Conservation (phyloP, 2,329 filamentous ascomycete genomes). For the Cryphonectria radicalis region DNA sequence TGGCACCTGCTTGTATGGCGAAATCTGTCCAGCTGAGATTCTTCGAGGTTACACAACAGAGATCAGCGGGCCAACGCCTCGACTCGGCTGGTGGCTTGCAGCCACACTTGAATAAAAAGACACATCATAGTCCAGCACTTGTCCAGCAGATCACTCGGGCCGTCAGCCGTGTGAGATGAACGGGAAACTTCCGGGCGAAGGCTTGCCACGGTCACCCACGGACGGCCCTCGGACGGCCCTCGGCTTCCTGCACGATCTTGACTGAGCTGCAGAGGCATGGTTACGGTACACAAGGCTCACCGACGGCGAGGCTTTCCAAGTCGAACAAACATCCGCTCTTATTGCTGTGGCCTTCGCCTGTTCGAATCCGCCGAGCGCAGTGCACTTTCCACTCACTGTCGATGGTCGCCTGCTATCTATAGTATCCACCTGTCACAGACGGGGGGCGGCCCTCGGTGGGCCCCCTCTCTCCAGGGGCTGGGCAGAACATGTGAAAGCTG, state of each 20-base stretch:
- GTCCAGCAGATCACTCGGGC: not conserved
- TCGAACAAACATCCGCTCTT: not conserved
- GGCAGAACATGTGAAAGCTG: not conserved
- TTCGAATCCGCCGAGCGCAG: not conserved
- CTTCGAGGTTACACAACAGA: not conserved
- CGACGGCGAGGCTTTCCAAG: not conserved
- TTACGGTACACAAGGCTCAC: not conserved
- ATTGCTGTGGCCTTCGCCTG: not conserved
- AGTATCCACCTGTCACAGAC: constrained; percentile 9
- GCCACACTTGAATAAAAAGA: not conserved
- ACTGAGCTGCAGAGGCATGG: not conserved
- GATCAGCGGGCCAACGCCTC: not conserved
- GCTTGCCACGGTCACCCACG: not conserved
- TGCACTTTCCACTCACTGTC: not conserved
- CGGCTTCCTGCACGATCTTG: constrained; percentile 8
- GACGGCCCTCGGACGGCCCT: not conserved
- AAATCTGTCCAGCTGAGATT: not conserved
- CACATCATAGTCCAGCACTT: not conserved
- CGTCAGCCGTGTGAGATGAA: constrained; percentile 1
- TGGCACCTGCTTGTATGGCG: not conserved
- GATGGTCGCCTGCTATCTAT: constrained; percentile 3
- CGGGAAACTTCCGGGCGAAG: not conserved
- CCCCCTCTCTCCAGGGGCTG: not conserved
- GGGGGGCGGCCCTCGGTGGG: not conserved
- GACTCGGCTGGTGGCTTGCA: not conserved